Evolutionary conservation across 495 filamentous ascomycete genomes (phyloP).

Genomic region (Tuber indicum): DNA sequence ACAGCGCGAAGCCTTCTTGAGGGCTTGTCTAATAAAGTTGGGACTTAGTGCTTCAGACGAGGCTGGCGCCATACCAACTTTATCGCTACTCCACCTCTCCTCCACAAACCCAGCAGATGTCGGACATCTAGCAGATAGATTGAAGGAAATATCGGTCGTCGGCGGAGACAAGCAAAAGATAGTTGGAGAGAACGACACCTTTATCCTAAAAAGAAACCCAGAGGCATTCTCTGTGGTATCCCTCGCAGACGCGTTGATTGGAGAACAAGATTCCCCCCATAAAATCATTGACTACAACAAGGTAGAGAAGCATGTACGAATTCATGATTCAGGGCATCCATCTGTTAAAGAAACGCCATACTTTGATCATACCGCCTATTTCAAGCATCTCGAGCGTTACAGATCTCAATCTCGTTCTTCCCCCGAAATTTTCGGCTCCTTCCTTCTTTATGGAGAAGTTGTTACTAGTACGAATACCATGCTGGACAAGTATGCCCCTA

Average conservation of each 20-base stretch:
- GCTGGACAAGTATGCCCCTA: slow-evolving; percentile 69
- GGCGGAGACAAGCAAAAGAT: slow-evolving; percentile 63
- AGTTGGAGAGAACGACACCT: slow-evolving; percentile 77
- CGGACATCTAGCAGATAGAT: slow-evolving; percentile 58
- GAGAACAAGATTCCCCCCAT: slow-evolving; percentile 42
- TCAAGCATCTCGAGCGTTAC: slow-evolving; percentile 63
- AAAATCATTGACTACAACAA: slow-evolving; percentile 68
- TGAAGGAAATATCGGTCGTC: slow-evolving; percentile 64
- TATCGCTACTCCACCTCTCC: slow-evolving; percentile 80
- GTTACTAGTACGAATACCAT: slow-evolving; percentile 91
- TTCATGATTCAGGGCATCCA: slow-evolving; percentile 64
- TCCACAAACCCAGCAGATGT: slow-evolving; percentile 59
- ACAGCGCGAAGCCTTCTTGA: slow-evolving; percentile 66
- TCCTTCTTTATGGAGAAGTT: slow-evolving; percentile 82
- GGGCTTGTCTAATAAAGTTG: slow-evolving; percentile 74
- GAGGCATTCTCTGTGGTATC: slow-evolving; percentile 55
- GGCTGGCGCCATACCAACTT: slow-evolving; percentile 63
- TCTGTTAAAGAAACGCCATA: slow-evolving; percentile 70
- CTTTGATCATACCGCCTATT: slow-evolving; percentile 81
- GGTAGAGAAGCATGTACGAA: slow-evolving; percentile 64
- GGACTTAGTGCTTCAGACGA: slow-evolving; percentile 68
- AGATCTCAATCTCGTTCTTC: slow-evolving; percentile 51
- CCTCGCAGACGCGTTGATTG: slow-evolving; percentile 50
- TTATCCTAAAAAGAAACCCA: slow-evolving; percentile 57
- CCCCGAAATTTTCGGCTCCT: slow-evolving; percentile 63